Evolutionary conservation across 2,329 filamentous ascomycete genomes (phyloP).

Genomic region (Ophiosphaerella korrae): DNA sequence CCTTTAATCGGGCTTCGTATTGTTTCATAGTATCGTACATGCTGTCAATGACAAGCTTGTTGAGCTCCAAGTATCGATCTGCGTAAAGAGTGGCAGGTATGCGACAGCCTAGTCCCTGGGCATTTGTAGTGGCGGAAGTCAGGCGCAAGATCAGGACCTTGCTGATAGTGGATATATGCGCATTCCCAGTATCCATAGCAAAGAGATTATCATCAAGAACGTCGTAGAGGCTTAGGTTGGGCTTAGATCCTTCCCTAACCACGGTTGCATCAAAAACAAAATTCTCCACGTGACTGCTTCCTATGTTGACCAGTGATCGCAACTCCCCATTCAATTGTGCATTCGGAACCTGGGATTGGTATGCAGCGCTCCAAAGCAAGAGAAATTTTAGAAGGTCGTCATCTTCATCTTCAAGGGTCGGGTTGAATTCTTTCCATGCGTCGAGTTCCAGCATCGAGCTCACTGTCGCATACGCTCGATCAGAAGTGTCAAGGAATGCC

Average conservation of each 20-base stretch:
- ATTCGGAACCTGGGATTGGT: conserved; percentile 49
- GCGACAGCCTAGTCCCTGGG: conserved; percentile 51
- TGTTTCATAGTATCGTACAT: conserved; percentile 52
- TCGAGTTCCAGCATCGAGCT: conserved; percentile 56
- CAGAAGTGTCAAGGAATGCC: conserved; percentile 63
- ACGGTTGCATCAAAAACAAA: conserved; percentile 37
- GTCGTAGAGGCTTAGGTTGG: conserved; percentile 57
- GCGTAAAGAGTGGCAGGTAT: conserved; percentile 62
- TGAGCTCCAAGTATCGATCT: conserved; percentile 64
- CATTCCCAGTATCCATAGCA: conserved; percentile 23
- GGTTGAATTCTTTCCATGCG: conserved; percentile 32
- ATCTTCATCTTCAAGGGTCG: conserved; percentile 34
- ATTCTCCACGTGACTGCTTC: conserved; percentile 30
- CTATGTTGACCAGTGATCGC: conserved; percentile 48
- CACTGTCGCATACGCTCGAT: conserved; percentile 63
- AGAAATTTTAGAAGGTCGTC: conserved; percentile 54
- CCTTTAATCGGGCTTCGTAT: conserved; percentile 32
- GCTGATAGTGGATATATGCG: conserved; percentile 46
- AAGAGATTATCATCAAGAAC: conserved; percentile 58
- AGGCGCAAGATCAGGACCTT: conserved; percentile 60
- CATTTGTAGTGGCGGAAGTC: conserved; percentile 40
- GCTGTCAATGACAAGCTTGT: conserved; percentile 53
- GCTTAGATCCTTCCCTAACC: conserved; percentile 20
- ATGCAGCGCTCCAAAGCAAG: conserved; percentile 55
- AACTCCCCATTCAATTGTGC: conserved; percentile 51